Evolutionary conservation across 176 grass and related monocot genomes (phyloP).

Genomic region (Stipa capillata): DNA sequence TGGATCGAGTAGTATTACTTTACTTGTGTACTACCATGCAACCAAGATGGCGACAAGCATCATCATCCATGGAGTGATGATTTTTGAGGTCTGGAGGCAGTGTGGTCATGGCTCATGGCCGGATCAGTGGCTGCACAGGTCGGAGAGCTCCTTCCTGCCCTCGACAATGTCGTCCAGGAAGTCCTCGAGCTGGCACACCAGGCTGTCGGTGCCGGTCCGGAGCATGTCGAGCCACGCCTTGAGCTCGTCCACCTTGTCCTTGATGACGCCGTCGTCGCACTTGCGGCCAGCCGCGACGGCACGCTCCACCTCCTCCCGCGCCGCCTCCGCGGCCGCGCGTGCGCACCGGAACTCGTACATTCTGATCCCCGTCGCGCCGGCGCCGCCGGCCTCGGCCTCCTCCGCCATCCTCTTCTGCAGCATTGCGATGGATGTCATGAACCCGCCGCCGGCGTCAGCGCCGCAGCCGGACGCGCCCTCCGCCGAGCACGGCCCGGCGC

Average conservation of each 20-base stretch:
- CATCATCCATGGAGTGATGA: neutral
- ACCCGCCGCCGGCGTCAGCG: conserved; percentile 20
- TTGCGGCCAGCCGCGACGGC: neutral
- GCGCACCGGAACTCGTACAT: conserved; percentile 65
- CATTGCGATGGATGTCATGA: conserved; percentile 59
- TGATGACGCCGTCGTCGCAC: conserved; percentile 29
- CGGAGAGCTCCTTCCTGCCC: conserved; percentile 93
- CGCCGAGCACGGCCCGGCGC: too few species aligned
- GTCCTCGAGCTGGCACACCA: conserved; percentile 88
- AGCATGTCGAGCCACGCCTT: conserved; percentile 75
- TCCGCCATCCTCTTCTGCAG: conserved; percentile 67
- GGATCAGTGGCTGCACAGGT: conserved; percentile 94
- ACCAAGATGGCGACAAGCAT: neutral
- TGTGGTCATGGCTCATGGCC: too few species aligned
- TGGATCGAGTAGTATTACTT: neutral
- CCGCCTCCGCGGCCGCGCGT: conserved; percentile 51
- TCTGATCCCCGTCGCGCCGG: conserved; percentile 24
- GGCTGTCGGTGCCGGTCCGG: conserved; percentile 70
- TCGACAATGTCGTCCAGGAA: conserved; percentile 99
- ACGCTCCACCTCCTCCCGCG: conserved; percentile 70
- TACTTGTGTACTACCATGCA: conserved; percentile 29
- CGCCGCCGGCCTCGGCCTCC: conserved; percentile 32
- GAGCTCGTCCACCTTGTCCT: conserved; percentile 67
- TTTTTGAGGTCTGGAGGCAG: too few species aligned
- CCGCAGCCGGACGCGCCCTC: neutral